These are phyloP conservation scores for Microdochium trichocladiopsis DNA, from an alignment of 2,329 filamentous ascomycete species.

Conservation along the genomic window DNA sequence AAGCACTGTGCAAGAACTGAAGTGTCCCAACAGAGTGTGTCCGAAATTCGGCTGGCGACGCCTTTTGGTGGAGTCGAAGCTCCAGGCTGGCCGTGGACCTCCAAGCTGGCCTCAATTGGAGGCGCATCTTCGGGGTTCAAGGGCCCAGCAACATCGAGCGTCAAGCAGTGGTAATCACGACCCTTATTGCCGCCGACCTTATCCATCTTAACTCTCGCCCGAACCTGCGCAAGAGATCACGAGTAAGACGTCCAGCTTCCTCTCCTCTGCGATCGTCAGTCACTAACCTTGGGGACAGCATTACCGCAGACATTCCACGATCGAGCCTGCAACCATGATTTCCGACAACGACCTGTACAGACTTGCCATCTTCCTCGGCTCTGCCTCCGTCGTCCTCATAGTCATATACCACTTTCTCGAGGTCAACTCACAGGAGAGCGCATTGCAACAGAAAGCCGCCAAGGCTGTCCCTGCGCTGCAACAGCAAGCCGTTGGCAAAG, in stretches of 20 bases:
- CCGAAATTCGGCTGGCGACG: no score
- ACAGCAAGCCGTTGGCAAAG: constrained; percentile 14
- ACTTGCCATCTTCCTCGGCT: constrained; percentile 89
- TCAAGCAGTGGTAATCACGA: neutral
- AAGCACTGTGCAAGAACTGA: neutral
- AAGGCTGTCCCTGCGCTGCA: constrained; percentile 18
- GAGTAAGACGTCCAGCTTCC: no score
- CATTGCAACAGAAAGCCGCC: constrained; percentile 15
- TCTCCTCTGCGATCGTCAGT: no score
- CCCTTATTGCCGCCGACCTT: no score
- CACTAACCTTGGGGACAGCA: no score
- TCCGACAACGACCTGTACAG: constrained; percentile 86
- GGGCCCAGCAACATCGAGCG: neutral
- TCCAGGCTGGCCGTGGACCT: constrained; percentile 9
- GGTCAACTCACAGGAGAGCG: constrained; percentile 61
- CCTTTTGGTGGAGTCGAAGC: neutral
- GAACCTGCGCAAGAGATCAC: no score
- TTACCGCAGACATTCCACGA: neutral
- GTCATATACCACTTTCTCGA: constrained; percentile 95
- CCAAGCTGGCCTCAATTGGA: constrained; percentile 23
- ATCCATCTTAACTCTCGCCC: neutral
- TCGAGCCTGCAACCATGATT: constrained; percentile 65
- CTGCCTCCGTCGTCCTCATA: constrained; percentile 83
- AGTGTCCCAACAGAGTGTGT: neutral
- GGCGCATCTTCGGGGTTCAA: neutral